phyloP scores from a whole-genome alignment of 805 yeast species.

The Sungouiella thailandica region DNA sequence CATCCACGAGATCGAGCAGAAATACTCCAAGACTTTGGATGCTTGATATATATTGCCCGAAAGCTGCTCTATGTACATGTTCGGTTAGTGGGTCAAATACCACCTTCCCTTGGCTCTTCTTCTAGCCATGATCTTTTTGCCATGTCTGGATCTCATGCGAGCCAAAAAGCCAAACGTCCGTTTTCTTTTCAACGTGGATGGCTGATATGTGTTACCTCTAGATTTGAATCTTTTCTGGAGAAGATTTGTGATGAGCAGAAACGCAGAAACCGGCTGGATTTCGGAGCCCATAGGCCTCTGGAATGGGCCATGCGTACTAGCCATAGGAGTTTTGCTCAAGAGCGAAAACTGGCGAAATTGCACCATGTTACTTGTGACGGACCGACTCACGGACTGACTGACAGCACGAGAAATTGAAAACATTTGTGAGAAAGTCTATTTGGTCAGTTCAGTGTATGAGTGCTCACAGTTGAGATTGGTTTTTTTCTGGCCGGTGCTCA shows the following conservation, averaged over 20 bases:
- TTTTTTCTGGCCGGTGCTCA: conserved; percentile 1
- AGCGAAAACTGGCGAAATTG: conserved; percentile 11
- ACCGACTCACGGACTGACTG: background rate
- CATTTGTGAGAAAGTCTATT: too few relatives aligned
- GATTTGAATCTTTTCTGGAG: conserved; percentile 70
- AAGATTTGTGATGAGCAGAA: conserved; percentile 29
- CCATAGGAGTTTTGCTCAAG: conserved; percentile 6
- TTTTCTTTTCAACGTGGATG: conserved; percentile 85
- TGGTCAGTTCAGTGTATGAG: too few relatives aligned
- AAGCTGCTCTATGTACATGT: background rate
- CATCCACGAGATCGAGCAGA: conserved; percentile 61
- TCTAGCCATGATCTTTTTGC: conserved; percentile 72
- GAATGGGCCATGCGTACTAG: background rate
- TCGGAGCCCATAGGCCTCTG: conserved; percentile 4
- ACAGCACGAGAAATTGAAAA: background rate
- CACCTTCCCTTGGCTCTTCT: conserved; percentile 89
- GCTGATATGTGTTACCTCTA: conserved; percentile 94
- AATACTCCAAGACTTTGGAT: conserved; percentile 44
- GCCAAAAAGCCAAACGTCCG: conserved; percentile 87
- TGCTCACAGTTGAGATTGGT: too few relatives aligned
- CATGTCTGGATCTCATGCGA: conserved; percentile 67
- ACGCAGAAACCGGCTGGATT: conserved; percentile 8
- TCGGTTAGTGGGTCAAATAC: conserved; percentile 69
- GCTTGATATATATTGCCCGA: conserved; percentile 16
- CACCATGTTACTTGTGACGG: background rate